These are phyloP conservation scores for Neonectria punicea DNA, from an alignment of 2,329 filamentous ascomycete species.

Conservation along the genomic window DNA sequence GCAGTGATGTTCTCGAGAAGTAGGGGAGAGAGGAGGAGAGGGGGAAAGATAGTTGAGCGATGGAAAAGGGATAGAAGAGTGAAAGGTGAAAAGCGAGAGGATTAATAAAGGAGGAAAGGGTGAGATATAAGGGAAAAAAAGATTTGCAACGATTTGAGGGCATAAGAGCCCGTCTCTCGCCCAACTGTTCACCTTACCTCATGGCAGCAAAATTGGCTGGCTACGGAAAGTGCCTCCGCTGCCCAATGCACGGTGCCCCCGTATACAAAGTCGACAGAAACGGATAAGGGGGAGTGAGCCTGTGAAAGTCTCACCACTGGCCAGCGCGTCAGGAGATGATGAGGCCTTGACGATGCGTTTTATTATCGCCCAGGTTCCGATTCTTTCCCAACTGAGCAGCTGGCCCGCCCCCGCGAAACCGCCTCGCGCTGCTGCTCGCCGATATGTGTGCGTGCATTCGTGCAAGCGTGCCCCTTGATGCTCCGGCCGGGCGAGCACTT, in stretches of 20 bases:
- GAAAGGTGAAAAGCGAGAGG: conserved; percentile 4
- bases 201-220: conserved; percentile 34
- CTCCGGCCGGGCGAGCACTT: conserved; percentile 3
- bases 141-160: conserved; percentile 28
- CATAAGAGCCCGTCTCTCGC: conserved; percentile 20
- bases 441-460: background rate
- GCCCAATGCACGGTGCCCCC: conserved; percentile 41
- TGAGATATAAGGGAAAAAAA: conserved; percentile 18
- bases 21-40: background rate
- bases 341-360: conserved; percentile 28
- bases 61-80: background rate
- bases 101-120: conserved; percentile 9
- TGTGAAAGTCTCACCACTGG: conserved; percentile 40
- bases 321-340: conserved; percentile 40
- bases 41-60: conserved; percentile 10
- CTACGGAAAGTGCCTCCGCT: conserved; percentile 42
- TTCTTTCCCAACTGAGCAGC: conserved; percentile 24
- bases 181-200: conserved; percentile 31
- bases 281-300: conserved; percentile 31
- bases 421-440: conserved; percentile 1
- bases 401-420: conserved; percentile 17
- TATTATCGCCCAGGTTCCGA: conserved; percentile 26
- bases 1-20: conserved; percentile 2
- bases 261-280: conserved; percentile 35
- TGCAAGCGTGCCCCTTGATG: conserved; percentile 1